Conservation (phyloP, 768 basidiomycete genomes). For the Strobilomyces dryophilus region DNA sequence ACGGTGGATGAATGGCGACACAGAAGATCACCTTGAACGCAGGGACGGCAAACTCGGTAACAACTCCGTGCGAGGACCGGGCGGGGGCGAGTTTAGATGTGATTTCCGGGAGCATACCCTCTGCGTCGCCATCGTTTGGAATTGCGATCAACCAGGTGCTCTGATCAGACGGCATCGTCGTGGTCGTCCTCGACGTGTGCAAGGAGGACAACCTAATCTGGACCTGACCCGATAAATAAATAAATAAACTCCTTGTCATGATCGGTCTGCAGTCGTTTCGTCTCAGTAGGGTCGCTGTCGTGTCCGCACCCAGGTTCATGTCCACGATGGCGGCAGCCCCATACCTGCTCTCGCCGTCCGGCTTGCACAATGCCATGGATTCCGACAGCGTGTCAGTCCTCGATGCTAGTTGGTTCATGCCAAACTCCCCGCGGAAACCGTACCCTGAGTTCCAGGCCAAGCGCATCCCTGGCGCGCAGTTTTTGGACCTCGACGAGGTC, state of each 20-base stretch:
- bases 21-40: slow-evolving; percentile 76
- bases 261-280: slow-evolving; percentile 1
- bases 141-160: slow-evolving; percentile 91
- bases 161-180: slow-evolving; percentile 88
- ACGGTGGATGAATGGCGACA: not conserved
- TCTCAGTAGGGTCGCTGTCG: slow-evolving; percentile 5
- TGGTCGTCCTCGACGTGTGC: slow-evolving; percentile 1
- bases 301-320: slow-evolving; percentile 29
- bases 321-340: slow-evolving; percentile 39
- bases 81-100: slow-evolving; percentile 56
- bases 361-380: slow-evolving; percentile 38
- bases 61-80: slow-evolving; percentile 43
- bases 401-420: slow-evolving; percentile 95
- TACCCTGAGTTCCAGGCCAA: slow-evolving; percentile 62
- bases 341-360: slow-evolving; percentile 49
- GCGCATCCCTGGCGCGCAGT: slow-evolving; percentile 68
- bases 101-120: slow-evolving; percentile 66
- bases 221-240: slow-evolving; percentile 15
- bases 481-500: slow-evolving; percentile 78
- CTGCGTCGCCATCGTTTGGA: slow-evolving; percentile 83
- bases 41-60: slow-evolving; percentile 72
- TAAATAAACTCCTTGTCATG: slow-evolving; percentile 12
- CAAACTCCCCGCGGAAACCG: slow-evolving; percentile 69
- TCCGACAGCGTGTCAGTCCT: slow-evolving; percentile 39
- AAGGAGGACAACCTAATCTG: slow-evolving; percentile 6